These are phyloP conservation scores for Wickerhamomyces bisporus DNA, from an alignment of 805 yeast species.

Conservation along the genomic window DNA sequence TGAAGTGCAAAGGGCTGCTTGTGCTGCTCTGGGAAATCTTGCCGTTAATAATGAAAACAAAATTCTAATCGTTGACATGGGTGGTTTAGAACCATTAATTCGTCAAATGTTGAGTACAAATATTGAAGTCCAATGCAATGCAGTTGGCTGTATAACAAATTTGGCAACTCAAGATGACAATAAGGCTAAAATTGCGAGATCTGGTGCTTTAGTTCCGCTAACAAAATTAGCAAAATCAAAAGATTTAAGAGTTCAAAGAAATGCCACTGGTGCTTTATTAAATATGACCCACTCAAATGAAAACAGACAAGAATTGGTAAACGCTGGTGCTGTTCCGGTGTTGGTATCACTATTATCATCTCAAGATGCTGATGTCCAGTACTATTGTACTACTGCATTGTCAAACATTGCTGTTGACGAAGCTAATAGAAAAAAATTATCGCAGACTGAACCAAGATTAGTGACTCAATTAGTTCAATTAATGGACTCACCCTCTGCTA, in stretches of 20 bases:
- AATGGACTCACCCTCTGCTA: conserved; percentile 89
- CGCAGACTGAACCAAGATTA: conserved; percentile 88
- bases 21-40: conserved; percentile 96
- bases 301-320: conserved; percentile 92
- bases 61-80: conserved; percentile 92
- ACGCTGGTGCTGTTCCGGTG: conserved; percentile 98
- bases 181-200: conserved; percentile 90
- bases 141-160: conserved; percentile 98
- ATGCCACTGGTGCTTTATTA: conserved; percentile 95
- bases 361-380: conserved; percentile 94
- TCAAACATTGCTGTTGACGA: conserved; percentile 98
- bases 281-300: conserved; percentile 98
- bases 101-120: conserved; percentile 97
- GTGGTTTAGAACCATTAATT: conserved; percentile 92
- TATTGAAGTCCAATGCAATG: conserved; percentile 98
- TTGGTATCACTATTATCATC: conserved; percentile 80
- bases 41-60: conserved; percentile 97
- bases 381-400: conserved; percentile 95
- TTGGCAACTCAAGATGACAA: conserved; percentile 97
- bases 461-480: conserved; percentile 82
- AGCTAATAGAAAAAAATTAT: conserved; percentile 76
- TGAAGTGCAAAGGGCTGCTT: conserved; percentile 97
- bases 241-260: conserved; percentile 94
- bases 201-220: conserved; percentile 92
- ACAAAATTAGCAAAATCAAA: conserved; percentile 91